Evolutionary conservation across 1,284 basidiomycete species (phyloP).

Genomic region (Malassezia brasiliensis): DNA sequence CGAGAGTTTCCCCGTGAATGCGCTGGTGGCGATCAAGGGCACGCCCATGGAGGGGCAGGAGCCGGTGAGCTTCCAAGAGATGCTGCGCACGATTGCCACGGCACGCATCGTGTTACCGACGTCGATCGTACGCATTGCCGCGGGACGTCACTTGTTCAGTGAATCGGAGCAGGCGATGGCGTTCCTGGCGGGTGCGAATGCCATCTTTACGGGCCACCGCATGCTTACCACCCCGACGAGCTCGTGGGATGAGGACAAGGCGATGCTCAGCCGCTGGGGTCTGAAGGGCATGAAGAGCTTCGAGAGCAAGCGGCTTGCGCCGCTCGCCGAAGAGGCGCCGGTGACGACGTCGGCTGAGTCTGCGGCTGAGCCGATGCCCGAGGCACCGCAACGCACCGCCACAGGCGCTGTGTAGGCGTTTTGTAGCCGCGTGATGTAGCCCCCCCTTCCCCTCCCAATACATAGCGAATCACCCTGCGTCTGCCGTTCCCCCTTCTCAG

Average conservation of each 20-base stretch:
- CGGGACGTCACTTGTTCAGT: conserved; percentile 76
- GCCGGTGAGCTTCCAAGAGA: conserved; percentile 59
- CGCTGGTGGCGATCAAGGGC: conserved; percentile 61
- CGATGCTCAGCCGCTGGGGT: conserved; percentile 87
- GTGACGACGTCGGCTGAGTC: neutral
- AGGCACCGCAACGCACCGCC: neutral
- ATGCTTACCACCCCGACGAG: conserved; percentile 87
- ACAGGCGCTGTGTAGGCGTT: neutral
- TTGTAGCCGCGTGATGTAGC: too few relatives aligned
- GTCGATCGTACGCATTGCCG: conserved; percentile 89
- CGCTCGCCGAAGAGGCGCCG: neutral
- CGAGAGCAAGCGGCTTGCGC: conserved; percentile 27
- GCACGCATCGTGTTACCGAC: conserved; percentile 78
- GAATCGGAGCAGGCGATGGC: conserved; percentile 95
- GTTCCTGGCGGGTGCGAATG: conserved; percentile 96
- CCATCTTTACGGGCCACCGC: conserved; percentile 90
- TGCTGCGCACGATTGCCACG: conserved; percentile 87
- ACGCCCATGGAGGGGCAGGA: conserved; percentile 57
- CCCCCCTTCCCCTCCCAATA: too few relatives aligned
- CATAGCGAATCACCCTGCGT: too few relatives aligned
- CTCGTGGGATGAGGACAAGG: conserved; percentile 65
- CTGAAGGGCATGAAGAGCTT: conserved; percentile 78
- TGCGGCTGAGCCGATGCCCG: neutral
- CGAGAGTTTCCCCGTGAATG: conserved; percentile 97
- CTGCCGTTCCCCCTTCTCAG: too few relatives aligned